Evolutionary conservation across 148 eudicot genomes (phyloP), one percentile per base, ranked within the genome.

Genomic region (Salicornia ramosissima): DNA sequence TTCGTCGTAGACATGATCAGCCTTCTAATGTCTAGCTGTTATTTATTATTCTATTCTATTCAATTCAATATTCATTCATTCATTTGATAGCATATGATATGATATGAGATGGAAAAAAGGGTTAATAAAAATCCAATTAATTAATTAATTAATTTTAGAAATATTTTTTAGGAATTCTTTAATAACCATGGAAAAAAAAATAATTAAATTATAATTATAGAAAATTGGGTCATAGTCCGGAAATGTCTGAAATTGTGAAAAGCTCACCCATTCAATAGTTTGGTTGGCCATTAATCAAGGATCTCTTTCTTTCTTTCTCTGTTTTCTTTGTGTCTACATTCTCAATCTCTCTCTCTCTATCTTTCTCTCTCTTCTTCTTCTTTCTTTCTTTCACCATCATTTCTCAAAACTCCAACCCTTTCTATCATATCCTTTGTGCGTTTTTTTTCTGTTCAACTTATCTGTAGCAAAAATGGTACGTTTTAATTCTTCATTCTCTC

Each of bases 191-290:
- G n/a, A n/a, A n/a, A n/a, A n/a, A n/a, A n/a, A n/a, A n/a, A n/a
- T n/a, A n/a, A n/a, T n/a, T n/a, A n/a, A n/a, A n/a, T n/a, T n/a
- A n/a, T n/a, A n/a, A n/a, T n/a, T n/a, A n/a, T n/a, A n/a, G n/a
- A n/a, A n/a, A n/a, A n/a, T n/a, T n/a, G n/a, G n/a, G 77, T 68
- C 59, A 71, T 75, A 67, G 74, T 56, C 88, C 88, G 77, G 77
- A 62, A 22, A 66, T 80, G 67, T 78, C 86, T 85, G 73, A 1
- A n/a, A 2, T 25, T 65, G 64, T 77, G 18, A 62, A 73, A 77
- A 77, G 65, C 72, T 53, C 64, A 74, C 67, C 74, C 73, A 74
- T 43, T 71, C 67, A 56, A 12, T 69, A 42, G 53, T 65, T 46
- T 69, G 42, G 52, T 64, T 60, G 57, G 52, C 88, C 85, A 64